These are phyloP conservation scores for Acorus gramineus DNA, from an alignment of 106 monocot species.

Conservation along the genomic window DNA sequence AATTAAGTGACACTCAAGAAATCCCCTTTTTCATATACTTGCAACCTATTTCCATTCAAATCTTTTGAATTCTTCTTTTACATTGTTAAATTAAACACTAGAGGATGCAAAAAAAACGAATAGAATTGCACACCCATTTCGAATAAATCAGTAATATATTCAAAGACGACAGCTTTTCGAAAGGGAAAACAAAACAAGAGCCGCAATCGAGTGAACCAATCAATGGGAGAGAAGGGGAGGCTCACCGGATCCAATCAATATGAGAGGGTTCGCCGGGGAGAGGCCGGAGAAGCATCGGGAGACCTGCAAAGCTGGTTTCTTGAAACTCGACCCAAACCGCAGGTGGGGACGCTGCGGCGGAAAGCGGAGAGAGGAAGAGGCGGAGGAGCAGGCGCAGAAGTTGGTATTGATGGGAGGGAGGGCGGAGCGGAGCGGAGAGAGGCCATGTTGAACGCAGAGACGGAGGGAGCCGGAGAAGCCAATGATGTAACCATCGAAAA, in stretches of 20 bases:
- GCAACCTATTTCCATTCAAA: too few species aligned
- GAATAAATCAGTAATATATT: neutral
- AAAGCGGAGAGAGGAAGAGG: constrained; percentile 4
- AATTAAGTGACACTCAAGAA: too few species aligned
- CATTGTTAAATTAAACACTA: too few species aligned
- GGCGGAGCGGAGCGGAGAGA: constrained; percentile 68
- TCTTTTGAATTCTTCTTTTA: too few species aligned
- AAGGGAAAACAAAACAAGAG: neutral
- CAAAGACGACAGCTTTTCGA: neutral
- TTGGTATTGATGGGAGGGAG: neutral
- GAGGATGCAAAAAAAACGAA: too few species aligned
- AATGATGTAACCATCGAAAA: too few species aligned
- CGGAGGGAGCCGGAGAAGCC: constrained; percentile 9
- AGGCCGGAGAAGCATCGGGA: constrained; percentile 61
- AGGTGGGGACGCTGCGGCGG: neutral
- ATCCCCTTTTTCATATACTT: too few species aligned
- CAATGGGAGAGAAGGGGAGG: neutral
- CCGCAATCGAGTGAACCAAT: neutral
- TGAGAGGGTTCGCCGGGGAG: constrained; percentile 19
- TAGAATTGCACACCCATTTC: too few species aligned
- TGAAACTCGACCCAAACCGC: constrained; percentile 4
- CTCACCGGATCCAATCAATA: constrained; percentile 37
- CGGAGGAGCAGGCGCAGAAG: constrained; percentile 2
- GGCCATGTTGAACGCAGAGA: constrained; percentile 60
- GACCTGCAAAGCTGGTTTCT: neutral